Conservation (phyloP, 2,329 filamentous ascomycete genomes). For the Fonsecaea monophora region DNA sequence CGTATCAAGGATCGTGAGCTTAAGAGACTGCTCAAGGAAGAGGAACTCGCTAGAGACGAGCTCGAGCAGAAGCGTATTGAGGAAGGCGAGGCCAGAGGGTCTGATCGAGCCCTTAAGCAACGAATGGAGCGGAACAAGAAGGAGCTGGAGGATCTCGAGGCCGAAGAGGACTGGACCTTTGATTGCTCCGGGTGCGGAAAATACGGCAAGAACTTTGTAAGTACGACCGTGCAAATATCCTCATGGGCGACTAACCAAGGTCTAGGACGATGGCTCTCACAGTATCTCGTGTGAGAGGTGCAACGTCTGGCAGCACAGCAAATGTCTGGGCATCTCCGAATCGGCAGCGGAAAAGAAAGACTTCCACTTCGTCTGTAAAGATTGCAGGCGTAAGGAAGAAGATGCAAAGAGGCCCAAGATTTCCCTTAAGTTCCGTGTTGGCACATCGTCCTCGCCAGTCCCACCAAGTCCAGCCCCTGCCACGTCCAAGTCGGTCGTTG, state of each 20-base stretch:
- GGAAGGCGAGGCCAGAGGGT: slow-evolving; percentile 66
- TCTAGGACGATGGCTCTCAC: slow-evolving; percentile 84
- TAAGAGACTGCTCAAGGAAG: slow-evolving; percentile 81
- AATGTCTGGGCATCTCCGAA: slow-evolving; percentile 81
- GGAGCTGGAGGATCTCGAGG: slow-evolving; percentile 74
- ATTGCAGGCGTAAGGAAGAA: slow-evolving; percentile 74
- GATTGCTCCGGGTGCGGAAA: slow-evolving; percentile 88
- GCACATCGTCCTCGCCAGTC: slow-evolving; percentile 42
- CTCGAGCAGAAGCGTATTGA: slow-evolving; percentile 72
- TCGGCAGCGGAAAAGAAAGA: slow-evolving; percentile 81
- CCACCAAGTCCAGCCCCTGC: slow-evolving; percentile 33
- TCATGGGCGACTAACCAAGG: slow-evolving; percentile 38
- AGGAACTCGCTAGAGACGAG: slow-evolving; percentile 79
- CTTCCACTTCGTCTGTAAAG: slow-evolving; percentile 83
- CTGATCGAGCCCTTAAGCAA: slow-evolving; percentile 78
- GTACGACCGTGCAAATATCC: slow-evolving; percentile 37
- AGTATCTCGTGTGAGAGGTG: slow-evolving; percentile 93
- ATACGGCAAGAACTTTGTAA: slow-evolving; percentile 77
- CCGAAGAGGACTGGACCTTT: slow-evolving; percentile 89
- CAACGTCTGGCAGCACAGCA: slow-evolving; percentile 96
- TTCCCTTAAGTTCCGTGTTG: slow-evolving; percentile 64
- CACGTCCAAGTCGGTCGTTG: slow-evolving; percentile 27
- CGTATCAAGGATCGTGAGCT: slow-evolving; percentile 84
- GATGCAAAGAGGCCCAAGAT: slow-evolving; percentile 68
- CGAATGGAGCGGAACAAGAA: slow-evolving; percentile 81